Base-by-base conservation (phyloP, 371 early-diverging fungal species). In the Coemansia sp. region DNA sequence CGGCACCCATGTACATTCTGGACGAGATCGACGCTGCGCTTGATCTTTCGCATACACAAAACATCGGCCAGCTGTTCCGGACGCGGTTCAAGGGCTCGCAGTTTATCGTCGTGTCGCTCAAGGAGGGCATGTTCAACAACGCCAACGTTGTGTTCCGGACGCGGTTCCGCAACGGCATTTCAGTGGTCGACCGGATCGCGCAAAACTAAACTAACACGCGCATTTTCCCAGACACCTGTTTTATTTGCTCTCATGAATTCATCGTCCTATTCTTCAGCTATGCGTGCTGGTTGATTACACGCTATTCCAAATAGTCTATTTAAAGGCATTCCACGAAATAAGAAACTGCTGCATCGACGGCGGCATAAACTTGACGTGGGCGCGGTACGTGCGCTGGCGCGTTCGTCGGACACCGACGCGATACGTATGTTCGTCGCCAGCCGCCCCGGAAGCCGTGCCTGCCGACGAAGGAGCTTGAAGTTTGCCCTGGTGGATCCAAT, bases 11-110 rank as follows among this genome's bases (percentile, higher is more conserved):
- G 95, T 99, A 99, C 80, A 97, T 99, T 79, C 84, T 99, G 51
- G 99, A 99, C 82, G 99, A 99, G 80, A 94, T 99, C 1, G 99
- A 99, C 82, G 94, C 99, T 4, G 99, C 99, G 2, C 85, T 99
- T 47, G 99, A 99, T 85, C 81, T 97, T 41, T 94, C 92, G 4
- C 99, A 99, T 76, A 99, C 99, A 5, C 99, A 99, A 75, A 95
- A 97, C 65, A 99, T 99, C 78, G 99, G 99, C 2, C 93, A 94
- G 63, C 84, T 99, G 42, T 84, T 99, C 59, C 86, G 91, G 50
- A 94, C 91, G 5, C 83, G 99, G 47, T 99, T 99, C 83, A 92
- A 90, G 62, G 95, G 93, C 16, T 93, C 98, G 0, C 99, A 99
- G 80, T 99, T 99, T 78, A 92, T 99, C 48, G 92, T 99, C 3